Percentiles rank a stretch among this genome's conserved stretches.
These are phyloP conservation scores for Leccinum ochraceum DNA, from an alignment of 768 basidiomycete species.

Conservation along the genomic window DNA sequence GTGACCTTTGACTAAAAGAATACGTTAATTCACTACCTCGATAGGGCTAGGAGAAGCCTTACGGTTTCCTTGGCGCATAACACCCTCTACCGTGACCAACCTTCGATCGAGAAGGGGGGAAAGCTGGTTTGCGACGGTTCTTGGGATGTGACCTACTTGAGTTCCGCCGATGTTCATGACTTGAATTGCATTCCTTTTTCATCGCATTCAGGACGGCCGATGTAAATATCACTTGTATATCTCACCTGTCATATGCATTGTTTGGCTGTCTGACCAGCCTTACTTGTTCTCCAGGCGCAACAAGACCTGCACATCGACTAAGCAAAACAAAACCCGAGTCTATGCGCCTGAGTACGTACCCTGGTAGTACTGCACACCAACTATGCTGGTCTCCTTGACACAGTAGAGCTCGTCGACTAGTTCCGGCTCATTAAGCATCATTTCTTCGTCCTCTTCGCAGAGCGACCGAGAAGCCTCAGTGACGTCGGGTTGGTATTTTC, in stretches of 20 bases:
- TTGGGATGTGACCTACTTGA: conserved; percentile 84
- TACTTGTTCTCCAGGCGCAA: conserved; percentile 80
- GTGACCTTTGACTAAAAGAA: conserved; percentile 41
- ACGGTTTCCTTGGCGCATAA: conserved; percentile 68
- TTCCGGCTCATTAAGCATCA: conserved; percentile 46
- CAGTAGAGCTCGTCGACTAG: conserved; percentile 68
- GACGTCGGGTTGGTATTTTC: conserved; percentile 43
- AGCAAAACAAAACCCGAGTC: not conserved
- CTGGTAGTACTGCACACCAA: conserved; percentile 83
- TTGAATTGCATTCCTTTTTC: conserved; percentile 70
- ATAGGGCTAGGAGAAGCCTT: conserved; percentile 11
- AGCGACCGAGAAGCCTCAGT: conserved; percentile 13
- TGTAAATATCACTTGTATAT: not conserved
- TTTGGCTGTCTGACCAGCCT: conserved; percentile 61
- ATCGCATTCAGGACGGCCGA: not conserved
- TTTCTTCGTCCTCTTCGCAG: conserved; percentile 46
- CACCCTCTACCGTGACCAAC: conserved; percentile 70
- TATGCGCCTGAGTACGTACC: conserved; percentile 38
- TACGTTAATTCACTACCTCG: conserved; percentile 1
- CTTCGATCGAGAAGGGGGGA: conserved; percentile 70
- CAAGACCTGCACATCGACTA: conserved; percentile 55
- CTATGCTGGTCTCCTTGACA: conserved; percentile 58
- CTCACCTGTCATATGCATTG: conserved; percentile 68
- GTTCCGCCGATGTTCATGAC: conserved; percentile 72
- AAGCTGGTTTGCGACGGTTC: conserved; percentile 54